phyloP scores from a whole-genome alignment of 2,329 filamentous ascomycete genomes.

The Fusarium sororula region DNA sequence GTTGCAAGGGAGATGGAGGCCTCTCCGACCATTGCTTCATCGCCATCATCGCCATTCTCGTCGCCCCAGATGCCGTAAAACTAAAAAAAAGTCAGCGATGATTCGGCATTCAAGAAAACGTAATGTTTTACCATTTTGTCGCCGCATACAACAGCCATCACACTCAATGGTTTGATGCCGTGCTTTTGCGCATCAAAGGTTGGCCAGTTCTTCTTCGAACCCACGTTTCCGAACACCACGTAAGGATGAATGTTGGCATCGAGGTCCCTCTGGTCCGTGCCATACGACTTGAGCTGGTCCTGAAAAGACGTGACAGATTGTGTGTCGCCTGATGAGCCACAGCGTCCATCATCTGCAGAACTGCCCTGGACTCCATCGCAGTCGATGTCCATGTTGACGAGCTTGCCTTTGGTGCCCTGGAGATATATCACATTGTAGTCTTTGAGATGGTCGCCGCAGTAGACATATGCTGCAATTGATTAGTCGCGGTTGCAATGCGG shows the following conservation, averaged over 20 bases:
- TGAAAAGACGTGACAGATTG: slow-evolving; percentile 60
- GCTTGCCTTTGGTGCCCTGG: slow-evolving; percentile 51
- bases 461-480: slow-evolving; percentile 46
- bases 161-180: slow-evolving; percentile 60
- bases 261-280: slow-evolving; percentile 52
- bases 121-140: slow-evolving; percentile 51
- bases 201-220: slow-evolving; percentile 43
- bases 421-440: slow-evolving; percentile 59
- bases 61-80: slow-evolving; percentile 71
- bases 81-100: slow-evolving; percentile 38
- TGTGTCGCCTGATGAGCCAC: slow-evolving; percentile 54
- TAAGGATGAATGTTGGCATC: slow-evolving; percentile 62
- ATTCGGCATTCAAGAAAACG: fast-evolving
- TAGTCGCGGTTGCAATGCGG: neutral
- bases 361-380: slow-evolving; percentile 62
- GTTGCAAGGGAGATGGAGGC: slow-evolving; percentile 66
- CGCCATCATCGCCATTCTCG: slow-evolving; percentile 63
- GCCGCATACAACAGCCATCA: slow-evolving; percentile 65
- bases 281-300: slow-evolving; percentile 49
- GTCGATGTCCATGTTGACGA: slow-evolving; percentile 67
- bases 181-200: slow-evolving; percentile 53
- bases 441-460: slow-evolving; percentile 57
- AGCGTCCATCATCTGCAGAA: slow-evolving; percentile 54
- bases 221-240: slow-evolving; percentile 63
- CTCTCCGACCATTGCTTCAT: slow-evolving; percentile 62